Base-by-base conservation (phyloP, 2,329 filamentous ascomycete species). In the Fonsecaea nubica region DNA sequence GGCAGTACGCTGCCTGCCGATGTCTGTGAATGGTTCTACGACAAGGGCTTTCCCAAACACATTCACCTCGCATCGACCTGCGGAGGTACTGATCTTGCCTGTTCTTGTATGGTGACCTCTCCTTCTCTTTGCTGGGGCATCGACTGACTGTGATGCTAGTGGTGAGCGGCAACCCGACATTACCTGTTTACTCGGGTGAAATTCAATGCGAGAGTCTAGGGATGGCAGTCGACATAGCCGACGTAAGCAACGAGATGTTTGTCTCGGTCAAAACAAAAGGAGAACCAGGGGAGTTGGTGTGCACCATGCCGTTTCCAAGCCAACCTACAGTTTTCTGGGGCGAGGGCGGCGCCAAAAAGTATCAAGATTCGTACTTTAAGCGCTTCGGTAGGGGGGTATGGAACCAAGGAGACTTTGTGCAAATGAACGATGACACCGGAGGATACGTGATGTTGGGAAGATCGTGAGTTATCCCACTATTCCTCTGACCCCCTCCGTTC, bases 321-420 rank as follows among this genome's bases (percentile, higher is more conserved):
- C 36, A 32, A 25, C 56, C 56, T 25, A 30, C n/a, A 5, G 12
- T 1, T 21, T 58, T 58, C 56, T 58, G 56, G 56, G 56, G 56
- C 56, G 12, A 40, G 36, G n/a, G 18, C 40, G 56, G 56, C 2
- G 38, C 38, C 21, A 8, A 58, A 33, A 42, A 33, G 45, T 58
- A 58, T 48, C 40, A 45, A 30, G 32, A 45, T 6, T 21, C 36
- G 7, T 58, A 48, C 32, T 58, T 58, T 18, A 38, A 58, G 21
- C 36, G 40, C 3, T 58, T 58, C 36, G 56, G 40, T 35, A 61
- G 10, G 13, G 42, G 61, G 25, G 42, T 64, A 30, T 63, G 63
- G 58, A 90, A 90, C 0, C 92, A 94, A 69, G 91, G 91, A 21
- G 92, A 95, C 40, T 68, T 68, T 42, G 50, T 66, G 8, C 42